Evolutionary conservation across 148 eudicot genomes (phyloP).

Genomic region (Rhododendron vialii): DNA sequence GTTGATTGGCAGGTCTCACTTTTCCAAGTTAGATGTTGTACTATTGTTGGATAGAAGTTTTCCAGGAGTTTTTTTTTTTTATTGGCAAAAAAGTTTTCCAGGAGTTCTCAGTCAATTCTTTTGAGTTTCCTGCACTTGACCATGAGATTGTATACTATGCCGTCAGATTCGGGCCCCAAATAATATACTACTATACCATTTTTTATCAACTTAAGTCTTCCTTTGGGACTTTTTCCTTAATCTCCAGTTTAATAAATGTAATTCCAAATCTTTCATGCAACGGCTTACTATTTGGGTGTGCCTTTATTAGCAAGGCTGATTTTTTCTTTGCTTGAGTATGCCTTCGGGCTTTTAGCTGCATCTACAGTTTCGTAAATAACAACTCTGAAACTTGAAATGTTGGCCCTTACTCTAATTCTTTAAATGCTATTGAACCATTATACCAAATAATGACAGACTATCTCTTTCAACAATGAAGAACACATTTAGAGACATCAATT

Average conservation of each 20-base stretch:
- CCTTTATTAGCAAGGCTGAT: not conserved
- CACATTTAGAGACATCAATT: not conserved
- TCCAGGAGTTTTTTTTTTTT: not conserved
- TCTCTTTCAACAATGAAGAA: not conserved
- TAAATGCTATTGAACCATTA: not conserved
- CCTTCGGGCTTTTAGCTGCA: not conserved
- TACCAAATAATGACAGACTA: not conserved
- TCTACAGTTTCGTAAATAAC: not conserved
- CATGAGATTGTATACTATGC: not conserved
- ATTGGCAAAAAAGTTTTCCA: not conserved
- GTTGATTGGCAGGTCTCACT: not conserved
- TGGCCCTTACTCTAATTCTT: not conserved
- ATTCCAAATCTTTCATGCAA: not conserved
- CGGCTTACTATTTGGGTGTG: not conserved
- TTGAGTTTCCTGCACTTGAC: not conserved
- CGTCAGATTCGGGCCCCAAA: not conserved
- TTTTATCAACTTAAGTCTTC: not conserved
- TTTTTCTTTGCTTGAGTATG: slow-evolving; percentile 1
- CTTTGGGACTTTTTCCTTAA: not conserved
- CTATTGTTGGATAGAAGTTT: not conserved
- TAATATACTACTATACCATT: not conserved
- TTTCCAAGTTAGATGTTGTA: not conserved
- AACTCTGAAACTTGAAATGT: not conserved
- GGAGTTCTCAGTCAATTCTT: not conserved
- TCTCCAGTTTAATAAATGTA: not conserved